Percentiles rank a stretch among this genome's conserved stretches.
These are phyloP conservation scores for Aristolochia fimbriata DNA, from an alignment of 164 flowering plant species.

Conservation along the genomic window DNA sequence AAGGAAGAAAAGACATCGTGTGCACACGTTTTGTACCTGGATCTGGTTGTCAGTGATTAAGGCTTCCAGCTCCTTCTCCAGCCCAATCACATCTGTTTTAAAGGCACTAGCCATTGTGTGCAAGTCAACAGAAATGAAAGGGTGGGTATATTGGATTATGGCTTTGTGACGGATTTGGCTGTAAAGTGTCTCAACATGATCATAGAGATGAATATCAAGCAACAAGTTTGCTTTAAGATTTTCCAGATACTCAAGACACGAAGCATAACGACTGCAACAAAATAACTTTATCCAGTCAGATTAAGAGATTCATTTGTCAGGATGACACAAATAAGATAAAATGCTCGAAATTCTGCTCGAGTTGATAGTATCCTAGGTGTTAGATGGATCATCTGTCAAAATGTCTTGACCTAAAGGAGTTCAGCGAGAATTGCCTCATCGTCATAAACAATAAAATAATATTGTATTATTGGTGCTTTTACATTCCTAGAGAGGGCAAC, in stretches of 20 bases:
- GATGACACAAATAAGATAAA: too few species aligned
- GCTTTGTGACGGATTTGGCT: conserved; percentile 89
- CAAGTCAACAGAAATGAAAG: conserved; percentile 91
- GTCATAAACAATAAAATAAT: too few species aligned
- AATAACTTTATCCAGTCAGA: neutral
- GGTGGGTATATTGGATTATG: conserved; percentile 90
- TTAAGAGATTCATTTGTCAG: too few species aligned
- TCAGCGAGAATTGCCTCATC: too few species aligned
- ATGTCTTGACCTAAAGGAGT: too few species aligned
- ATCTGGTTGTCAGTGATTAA: conserved; percentile 89
- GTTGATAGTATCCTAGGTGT: too few species aligned
- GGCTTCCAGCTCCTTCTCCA: conserved; percentile 92
- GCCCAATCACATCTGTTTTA: conserved; percentile 68
- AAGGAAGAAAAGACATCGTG: neutral
- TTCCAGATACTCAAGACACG: conserved; percentile 81
- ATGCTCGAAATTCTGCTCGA: too few species aligned
- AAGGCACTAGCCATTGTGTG: conserved; percentile 96
- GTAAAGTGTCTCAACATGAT: conserved; percentile 85
- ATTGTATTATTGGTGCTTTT: too few species aligned
- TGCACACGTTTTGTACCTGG: conserved; percentile 37
- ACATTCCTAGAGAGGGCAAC: too few species aligned
- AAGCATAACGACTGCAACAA: conserved; percentile 80
- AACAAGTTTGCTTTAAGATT: conserved; percentile 75
- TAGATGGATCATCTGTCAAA: too few species aligned
- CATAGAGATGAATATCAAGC: conserved; percentile 90